Conservation (phyloP, 345 rosid species). For the Lagerstroemia speciosa region DNA sequence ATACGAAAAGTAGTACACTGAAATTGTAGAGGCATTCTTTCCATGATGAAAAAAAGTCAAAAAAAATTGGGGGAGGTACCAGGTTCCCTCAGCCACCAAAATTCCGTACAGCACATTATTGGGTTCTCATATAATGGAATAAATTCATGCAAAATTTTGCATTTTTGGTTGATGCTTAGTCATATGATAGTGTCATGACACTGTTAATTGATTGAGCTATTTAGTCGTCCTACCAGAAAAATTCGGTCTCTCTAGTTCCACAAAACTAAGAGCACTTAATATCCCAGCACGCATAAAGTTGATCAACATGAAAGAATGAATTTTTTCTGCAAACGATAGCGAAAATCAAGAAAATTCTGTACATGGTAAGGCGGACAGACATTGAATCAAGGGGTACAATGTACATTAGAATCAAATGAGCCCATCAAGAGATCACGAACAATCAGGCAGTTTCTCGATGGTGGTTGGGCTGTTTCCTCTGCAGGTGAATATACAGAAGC, state of each 20-base stretch:
- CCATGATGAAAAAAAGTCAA: no score
- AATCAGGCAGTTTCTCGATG: neutral
- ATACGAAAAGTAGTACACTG: no score
- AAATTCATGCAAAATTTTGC: no score
- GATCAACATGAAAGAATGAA: neutral
- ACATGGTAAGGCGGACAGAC: neutral
- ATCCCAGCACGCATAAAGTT: neutral
- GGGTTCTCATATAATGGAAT: no score
- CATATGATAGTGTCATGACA: neutral
- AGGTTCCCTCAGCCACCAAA: neutral
- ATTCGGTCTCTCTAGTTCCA: no score
- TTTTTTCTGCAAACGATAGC: neutral
- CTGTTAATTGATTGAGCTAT: neutral
- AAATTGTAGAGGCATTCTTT: no score
- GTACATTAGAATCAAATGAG: neutral
- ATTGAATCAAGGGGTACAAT: neutral
- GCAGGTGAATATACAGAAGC: conserved; percentile 37
- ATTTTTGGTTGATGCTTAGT: neutral
- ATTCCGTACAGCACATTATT: neutral
- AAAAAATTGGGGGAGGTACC: neutral
- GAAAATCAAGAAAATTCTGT: neutral
- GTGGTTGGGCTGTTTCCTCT: neutral
- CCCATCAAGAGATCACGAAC: neutral
- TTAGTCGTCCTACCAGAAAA: no score
- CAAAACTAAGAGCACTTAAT: no score